Evolutionary conservation across 2,329 filamentous ascomycete species (phyloP), one percentile per base, ranked within the genome.

Genomic region (Spiromastix sp.): DNA sequence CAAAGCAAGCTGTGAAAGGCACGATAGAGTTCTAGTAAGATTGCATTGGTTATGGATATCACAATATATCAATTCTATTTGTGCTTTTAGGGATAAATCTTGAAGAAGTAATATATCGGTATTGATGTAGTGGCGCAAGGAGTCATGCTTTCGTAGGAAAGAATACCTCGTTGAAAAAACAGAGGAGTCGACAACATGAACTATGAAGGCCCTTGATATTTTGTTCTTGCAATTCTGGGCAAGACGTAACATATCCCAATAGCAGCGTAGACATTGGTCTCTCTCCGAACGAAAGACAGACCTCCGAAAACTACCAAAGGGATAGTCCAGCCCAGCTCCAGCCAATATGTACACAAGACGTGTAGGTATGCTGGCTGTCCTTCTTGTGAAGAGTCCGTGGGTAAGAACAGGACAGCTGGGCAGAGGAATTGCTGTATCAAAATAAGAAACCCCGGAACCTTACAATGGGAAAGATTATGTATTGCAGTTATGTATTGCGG

Each of bases 41-140:
- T 26, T 5, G 13, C 29, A 36, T 32, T 18, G 12, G 6, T 30
- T 20, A 29, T 22, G 22, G 17, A 30, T n/a, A n/a, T n/a, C n/a
- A n/a, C n/a, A n/a, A n/a, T n/a, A n/a, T n/a, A n/a, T n/a, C n/a
- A n/a, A n/a, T n/a, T n/a, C n/a, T n/a, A n/a, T n/a, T n/a, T n/a
- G n/a, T n/a, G n/a, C n/a, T n/a, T n/a, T n/a, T n/a, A n/a, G n/a
- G n/a, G n/a, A n/a, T n/a, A n/a, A n/a, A n/a, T n/a, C n/a, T n/a
- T n/a, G n/a, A n/a, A n/a, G n/a, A n/a, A n/a, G n/a, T n/a, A n/a
- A n/a, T n/a, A n/a, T n/a, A n/a, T n/a, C n/a, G n/a, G n/a, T n/a
- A n/a, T n/a, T n/a, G 32, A 54, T 60, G 53, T 60, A 60, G 55
- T 54, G 56, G 58, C 60, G 52, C 59, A 62, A 60, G 60, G 60